Conservation (phyloP, 148 eudicot genomes). For the Cornus controversa region DNA sequence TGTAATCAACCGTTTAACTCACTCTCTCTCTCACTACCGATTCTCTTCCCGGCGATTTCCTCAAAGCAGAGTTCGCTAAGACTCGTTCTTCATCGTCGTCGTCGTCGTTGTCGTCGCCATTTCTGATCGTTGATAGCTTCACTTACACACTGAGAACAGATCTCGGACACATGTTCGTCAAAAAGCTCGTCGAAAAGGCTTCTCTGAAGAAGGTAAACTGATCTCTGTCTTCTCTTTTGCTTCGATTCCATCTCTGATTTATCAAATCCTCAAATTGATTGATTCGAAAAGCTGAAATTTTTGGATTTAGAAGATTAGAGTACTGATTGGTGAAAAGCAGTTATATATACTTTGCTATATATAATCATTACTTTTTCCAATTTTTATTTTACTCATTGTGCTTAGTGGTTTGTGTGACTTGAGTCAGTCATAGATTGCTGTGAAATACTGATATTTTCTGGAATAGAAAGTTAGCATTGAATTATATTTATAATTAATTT, state of each 20-base stretch:
- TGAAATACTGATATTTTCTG: too few relatives aligned
- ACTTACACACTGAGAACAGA: neutral
- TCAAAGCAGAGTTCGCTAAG: neutral
- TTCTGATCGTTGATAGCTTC: slow-evolving; percentile 9
- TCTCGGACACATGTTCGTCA: slow-evolving; percentile 34
- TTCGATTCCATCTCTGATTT: neutral
- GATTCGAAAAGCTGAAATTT: neutral
- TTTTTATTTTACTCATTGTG: neutral
- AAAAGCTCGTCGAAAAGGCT: slow-evolving; percentile 52
- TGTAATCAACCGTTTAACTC: slow-evolving; percentile 26
- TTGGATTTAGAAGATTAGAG: neutral
- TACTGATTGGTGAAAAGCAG: neutral
- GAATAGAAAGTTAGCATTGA: neutral
- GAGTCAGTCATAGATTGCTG: neutral
- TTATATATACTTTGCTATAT: neutral
- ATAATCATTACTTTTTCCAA: neutral
- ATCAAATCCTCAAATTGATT: neutral
- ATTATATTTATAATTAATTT: too few relatives aligned
- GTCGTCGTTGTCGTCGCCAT: slow-evolving; percentile 1
- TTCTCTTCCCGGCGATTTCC: slow-evolving; percentile 26
- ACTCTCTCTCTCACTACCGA: neutral
- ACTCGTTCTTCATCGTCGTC: neutral
- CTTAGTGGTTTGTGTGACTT: neutral
- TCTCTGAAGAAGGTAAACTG: slow-evolving; percentile 41
- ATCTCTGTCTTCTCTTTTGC: neutral